Conservation (phyloP, 2,329 filamentous ascomycete species). For the Phyllosticta capitalensis region DNA sequence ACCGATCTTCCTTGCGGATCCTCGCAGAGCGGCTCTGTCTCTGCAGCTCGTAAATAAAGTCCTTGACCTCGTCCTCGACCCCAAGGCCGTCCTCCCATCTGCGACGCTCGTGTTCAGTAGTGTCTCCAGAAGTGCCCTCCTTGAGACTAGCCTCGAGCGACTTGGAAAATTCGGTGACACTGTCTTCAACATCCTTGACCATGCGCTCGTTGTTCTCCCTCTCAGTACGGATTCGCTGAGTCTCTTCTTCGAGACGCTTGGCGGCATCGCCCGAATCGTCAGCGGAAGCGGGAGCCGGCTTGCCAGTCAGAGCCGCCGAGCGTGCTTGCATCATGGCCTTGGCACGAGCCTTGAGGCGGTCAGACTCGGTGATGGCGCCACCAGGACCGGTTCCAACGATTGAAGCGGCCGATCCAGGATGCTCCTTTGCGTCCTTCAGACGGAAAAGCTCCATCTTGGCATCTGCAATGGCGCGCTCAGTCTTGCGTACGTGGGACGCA, state of each 20-base stretch:
- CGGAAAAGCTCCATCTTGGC: constrained; percentile 88
- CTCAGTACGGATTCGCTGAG: constrained; percentile 67
- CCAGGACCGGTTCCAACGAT: constrained; percentile 92
- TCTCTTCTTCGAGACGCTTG: constrained; percentile 83
- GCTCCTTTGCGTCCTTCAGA: constrained; percentile 81
- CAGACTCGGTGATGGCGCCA: constrained; percentile 81
- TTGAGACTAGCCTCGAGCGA: constrained; percentile 82
- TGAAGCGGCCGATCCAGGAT: constrained; percentile 68
- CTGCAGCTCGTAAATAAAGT: constrained; percentile 96
- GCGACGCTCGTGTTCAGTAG: constrained; percentile 79
- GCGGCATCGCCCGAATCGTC: constrained; percentile 70
- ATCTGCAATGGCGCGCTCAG: constrained; percentile 88
- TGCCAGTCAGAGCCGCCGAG: constrained; percentile 82
- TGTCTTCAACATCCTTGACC: constrained; percentile 94
- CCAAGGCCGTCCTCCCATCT: constrained; percentile 94
- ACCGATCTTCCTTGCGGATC: constrained; percentile 50
- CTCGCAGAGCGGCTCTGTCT: constrained; percentile 70
- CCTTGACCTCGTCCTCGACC: constrained; percentile 91
- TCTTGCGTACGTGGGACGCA: constrained; percentile 81
- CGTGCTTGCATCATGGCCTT: constrained; percentile 99
- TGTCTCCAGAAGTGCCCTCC: constrained; percentile 63
- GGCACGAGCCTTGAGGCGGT: constrained; percentile 86
- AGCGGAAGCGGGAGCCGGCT: constrained; percentile 56
- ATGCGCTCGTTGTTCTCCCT: constrained; percentile 92
- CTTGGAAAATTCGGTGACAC: constrained; percentile 76